Evolutionary conservation across 2,329 filamentous ascomycete species (phyloP), one percentile per base, ranked within the genome.

Genomic region (Polychaeton citri): DNA sequence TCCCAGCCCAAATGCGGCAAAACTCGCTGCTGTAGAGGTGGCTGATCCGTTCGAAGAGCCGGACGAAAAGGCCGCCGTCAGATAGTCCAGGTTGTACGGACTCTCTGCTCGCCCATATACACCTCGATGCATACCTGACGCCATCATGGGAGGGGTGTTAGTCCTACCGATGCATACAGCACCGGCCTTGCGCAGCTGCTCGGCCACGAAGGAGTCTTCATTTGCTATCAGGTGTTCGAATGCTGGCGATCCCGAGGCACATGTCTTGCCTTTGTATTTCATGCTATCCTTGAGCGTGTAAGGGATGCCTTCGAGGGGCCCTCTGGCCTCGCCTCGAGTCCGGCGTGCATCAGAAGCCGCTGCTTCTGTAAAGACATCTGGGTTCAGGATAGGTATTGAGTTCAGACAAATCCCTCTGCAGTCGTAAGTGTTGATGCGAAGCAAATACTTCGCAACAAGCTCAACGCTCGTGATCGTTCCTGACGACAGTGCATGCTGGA

Each of bases 131-230:
- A 72, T 72, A 0, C 72, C 72, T 0, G 70, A 71, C 16, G 66
- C 64, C 8, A 71, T 72, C 69, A 75, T 73, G 0, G 72, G 66
- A 0, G 68, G 72, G 65, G 75, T 72, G 38, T 76, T 77, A 0
- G 72, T 74, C 31, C 65, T 63, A 0, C 72, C 73, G 0, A 74
- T 54, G 15, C 72, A 50, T 1, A 74, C 55, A 0, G 63, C 68
- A 1, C 71, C 70, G 1, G 68, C 66, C 19, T 61, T 54, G 3
- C 63, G 58, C 5, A 76, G 54, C 7, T 55, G 52, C 8, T 59
- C 44, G 0, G 71, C 69, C 5, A 66, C 64, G 3, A 65, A 66
- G 1, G 71, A 68, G 48, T 76, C 71, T 31, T 69, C 61, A 6
- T 59, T 65, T 0, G 72, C 62, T 2, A 67, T 44, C 0, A 76